These are phyloP conservation scores for Umbelopsis sp. DNA, from an alignment of 371 early-diverging fungal genomes.

Conservation along the genomic window DNA sequence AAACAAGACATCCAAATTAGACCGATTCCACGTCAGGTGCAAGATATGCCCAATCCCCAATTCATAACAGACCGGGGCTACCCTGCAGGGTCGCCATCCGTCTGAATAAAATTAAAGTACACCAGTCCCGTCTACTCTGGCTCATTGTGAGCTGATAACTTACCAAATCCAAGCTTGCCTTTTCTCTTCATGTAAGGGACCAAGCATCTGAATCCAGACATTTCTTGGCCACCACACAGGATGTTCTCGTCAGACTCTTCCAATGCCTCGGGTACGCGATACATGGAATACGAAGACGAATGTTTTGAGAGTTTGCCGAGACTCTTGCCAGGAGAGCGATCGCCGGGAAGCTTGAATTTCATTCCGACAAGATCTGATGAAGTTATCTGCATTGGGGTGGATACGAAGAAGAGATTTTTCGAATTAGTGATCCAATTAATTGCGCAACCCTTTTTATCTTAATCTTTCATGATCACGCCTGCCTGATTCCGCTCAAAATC, in stretches of 20 bases:
- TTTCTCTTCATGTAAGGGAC: conserved; percentile 38
- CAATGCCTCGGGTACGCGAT: conserved; percentile 34
- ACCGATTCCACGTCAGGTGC: background rate
- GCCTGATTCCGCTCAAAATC: conserved; percentile 11
- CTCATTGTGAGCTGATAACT: background rate
- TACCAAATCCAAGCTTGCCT: conserved; percentile 42
- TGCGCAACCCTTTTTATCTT: background rate
- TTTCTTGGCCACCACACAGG: conserved; percentile 50
- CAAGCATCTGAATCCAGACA: conserved; percentile 46
- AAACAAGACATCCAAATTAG: conserved; percentile 2
- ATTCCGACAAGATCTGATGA: conserved; percentile 33
- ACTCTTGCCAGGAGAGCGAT: conserved; percentile 21
- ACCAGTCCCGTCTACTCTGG: too few relatives aligned
- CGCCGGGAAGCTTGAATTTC: conserved; percentile 32
- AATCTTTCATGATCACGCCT: conserved; percentile 3
- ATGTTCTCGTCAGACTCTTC: conserved; percentile 36
- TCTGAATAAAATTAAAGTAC: too few relatives aligned
- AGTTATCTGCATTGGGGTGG: conserved; percentile 29
- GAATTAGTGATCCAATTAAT: background rate
- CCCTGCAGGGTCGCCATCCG: too few relatives aligned
- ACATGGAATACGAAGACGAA: conserved; percentile 34
- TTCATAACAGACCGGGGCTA: too few relatives aligned
- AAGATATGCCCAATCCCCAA: background rate
- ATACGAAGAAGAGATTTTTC: conserved; percentile 14
- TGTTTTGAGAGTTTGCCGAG: conserved; percentile 38